A percentile compares a stretch with the other conserved stretches of the same genome.
Conservation (phyloP, 75 land plant species). For the Cunninghamia lanceolata region DNA sequence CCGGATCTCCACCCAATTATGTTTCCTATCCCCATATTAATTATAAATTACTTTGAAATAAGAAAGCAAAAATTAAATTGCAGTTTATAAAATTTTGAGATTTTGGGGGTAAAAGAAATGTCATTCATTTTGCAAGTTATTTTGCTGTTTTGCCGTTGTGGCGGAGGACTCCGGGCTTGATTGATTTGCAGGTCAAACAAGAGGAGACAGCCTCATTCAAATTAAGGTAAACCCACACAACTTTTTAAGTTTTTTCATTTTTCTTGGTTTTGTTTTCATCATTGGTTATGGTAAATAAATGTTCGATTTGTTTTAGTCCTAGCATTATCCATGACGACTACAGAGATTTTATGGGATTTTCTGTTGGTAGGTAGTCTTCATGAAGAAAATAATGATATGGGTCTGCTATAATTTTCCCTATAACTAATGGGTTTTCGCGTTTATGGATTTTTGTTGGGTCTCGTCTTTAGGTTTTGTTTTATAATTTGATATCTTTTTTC, state of each 20-base stretch:
- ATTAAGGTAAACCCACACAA: background rate
- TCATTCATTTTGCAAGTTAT: background rate
- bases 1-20: background rate
- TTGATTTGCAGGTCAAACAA: conserved; percentile 2
- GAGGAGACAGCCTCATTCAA: background rate
- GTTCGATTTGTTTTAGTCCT: background rate
- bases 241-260: background rate
- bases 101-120: background rate
- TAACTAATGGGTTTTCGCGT: background rate
- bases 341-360: background rate
- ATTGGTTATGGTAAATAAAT: background rate
- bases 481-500: background rate
- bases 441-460: background rate
- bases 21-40: background rate
- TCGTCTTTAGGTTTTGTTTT: background rate
- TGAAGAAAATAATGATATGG: background rate
- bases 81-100: background rate
- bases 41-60: background rate
- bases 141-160: conserved; percentile 2
- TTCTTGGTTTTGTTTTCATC: background rate
- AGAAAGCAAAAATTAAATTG: background rate
- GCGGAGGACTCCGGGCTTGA: background rate
- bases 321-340: background rate
- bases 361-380: background rate
- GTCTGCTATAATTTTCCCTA: background rate